Percentiles rank a stretch among this genome's conserved stretches.
Conservation (phyloP, 2,329 filamentous ascomycete species). For the Epichloe elymi region DNA sequence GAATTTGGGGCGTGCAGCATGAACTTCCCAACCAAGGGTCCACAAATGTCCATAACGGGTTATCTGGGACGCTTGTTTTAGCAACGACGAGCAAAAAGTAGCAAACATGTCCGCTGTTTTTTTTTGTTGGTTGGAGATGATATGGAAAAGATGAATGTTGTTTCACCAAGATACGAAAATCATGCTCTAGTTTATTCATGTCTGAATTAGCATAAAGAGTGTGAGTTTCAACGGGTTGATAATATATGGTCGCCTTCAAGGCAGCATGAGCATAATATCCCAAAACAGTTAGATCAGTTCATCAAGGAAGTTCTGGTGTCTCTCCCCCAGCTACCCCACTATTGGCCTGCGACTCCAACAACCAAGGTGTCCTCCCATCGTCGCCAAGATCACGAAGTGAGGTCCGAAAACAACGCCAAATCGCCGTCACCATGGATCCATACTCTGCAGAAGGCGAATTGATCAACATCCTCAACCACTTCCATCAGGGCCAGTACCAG, state of each 20-base stretch:
- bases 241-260: not conserved
- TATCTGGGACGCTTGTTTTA: not conserved
- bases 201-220: too few species aligned
- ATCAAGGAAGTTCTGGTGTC: not conserved
- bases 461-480: slow-evolving; percentile 58
- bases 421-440: slow-evolving; percentile 46
- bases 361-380: slow-evolving; percentile 5
- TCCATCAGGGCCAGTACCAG: slow-evolving; percentile 73
- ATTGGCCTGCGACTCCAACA: slow-evolving; percentile 3
- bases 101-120: too few species aligned
- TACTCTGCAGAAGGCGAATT: slow-evolving; percentile 60
- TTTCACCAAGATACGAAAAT: too few species aligned
- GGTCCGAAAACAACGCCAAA: slow-evolving; percentile 3
- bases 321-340: not conserved
- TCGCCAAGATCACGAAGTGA: not conserved
- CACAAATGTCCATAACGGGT: not conserved
- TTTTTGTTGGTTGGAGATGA: too few species aligned
- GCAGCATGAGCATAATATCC: not conserved
- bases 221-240: not conserved
- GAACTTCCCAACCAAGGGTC: not conserved
- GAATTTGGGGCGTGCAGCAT: slow-evolving; percentile 2
- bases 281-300: not conserved
- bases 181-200: too few species aligned
- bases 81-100: not conserved
- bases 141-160: too few species aligned